Conservation (phyloP, 2,329 filamentous ascomycete species). For the Pestalotiopsis sp. region DNA sequence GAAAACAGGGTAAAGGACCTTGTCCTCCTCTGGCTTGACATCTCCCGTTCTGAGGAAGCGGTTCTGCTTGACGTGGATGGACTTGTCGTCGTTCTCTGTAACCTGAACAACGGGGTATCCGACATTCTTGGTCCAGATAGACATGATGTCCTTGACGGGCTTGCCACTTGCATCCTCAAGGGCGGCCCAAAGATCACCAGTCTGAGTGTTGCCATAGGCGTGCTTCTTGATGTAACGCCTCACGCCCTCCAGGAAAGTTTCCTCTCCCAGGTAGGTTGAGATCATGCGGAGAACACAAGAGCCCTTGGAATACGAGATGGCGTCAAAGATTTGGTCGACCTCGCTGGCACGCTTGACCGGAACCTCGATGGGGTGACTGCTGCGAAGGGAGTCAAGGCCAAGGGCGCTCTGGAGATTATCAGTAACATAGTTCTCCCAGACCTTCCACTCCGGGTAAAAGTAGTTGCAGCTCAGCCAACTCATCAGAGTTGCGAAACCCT, state of each 20-base stretch:
- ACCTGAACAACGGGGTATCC: slow-evolving; percentile 91
- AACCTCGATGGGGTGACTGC: slow-evolving; percentile 95
- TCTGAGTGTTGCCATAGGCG: slow-evolving; percentile 93
- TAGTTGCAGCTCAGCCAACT: slow-evolving; percentile 78
- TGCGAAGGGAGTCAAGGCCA: slow-evolving; percentile 84
- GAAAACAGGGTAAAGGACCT: slow-evolving; percentile 86
- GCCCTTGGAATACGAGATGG: slow-evolving; percentile 96
- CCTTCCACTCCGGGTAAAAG: slow-evolving; percentile 98
- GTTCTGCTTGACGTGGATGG: slow-evolving; percentile 89
- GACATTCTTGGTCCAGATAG: slow-evolving; percentile 95
- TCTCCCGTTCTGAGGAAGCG: slow-evolving; percentile 91
- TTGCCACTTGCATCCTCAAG: slow-evolving; percentile 88
- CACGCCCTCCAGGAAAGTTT: slow-evolving; percentile 89
- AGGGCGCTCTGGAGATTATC: slow-evolving; percentile 89
- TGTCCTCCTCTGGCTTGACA: slow-evolving; percentile 88
- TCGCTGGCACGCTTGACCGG: slow-evolving; percentile 94
- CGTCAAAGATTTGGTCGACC: slow-evolving; percentile 97
- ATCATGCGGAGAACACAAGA: slow-evolving; percentile 97
- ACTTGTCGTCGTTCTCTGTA: slow-evolving; percentile 69
- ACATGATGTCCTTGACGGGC: slow-evolving; percentile 86
- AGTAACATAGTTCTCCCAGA: slow-evolving; percentile 93
- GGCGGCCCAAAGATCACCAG: slow-evolving; percentile 86
- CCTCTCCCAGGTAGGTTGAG: slow-evolving; percentile 90
- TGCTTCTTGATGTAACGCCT: slow-evolving; percentile 92
- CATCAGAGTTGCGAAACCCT: slow-evolving; percentile 91